phyloP scores from a whole-genome alignment of 225 moss, liverwort and hornwort genomes.

The Physcomitrium patens region DNA sequence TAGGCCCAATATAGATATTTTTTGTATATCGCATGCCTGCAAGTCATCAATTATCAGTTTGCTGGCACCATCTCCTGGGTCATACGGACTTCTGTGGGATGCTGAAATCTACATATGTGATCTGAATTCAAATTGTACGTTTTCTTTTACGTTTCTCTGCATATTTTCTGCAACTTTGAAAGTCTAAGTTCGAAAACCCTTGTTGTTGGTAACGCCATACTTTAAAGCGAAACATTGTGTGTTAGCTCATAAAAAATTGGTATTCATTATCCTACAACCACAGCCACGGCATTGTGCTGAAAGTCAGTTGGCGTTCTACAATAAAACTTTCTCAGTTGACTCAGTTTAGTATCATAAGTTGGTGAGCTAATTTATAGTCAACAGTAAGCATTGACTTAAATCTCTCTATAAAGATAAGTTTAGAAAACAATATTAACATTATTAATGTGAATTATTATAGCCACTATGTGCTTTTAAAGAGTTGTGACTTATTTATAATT shows the following conservation, averaged over 20 bases:
- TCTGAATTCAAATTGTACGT: not conserved
- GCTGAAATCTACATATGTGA: conserved; percentile 3
- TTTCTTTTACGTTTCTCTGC: conserved; percentile 9
- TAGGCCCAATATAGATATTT: not conserved
- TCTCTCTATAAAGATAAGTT: too few relatives aligned
- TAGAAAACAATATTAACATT: too few relatives aligned
- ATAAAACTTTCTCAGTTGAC: too few relatives aligned
- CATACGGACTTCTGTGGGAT: conserved; percentile 23
- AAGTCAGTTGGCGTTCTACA: not conserved
- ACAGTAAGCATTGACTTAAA: too few relatives aligned
- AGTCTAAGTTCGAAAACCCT: not conserved
- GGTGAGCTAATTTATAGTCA: too few relatives aligned
- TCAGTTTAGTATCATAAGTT: too few relatives aligned
- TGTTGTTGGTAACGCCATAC: not conserved
- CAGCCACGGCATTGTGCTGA: not conserved
- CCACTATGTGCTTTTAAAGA: too few relatives aligned
- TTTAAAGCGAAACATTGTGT: not conserved
- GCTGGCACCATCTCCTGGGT: conserved; percentile 13
- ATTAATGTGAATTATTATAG: too few relatives aligned
- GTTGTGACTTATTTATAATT: too few relatives aligned
- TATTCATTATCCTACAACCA: not conserved
- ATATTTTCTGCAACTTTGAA: not conserved
- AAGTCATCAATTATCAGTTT: conserved; percentile 1
- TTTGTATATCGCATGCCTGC: not conserved
- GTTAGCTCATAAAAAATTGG: not conserved